These are phyloP conservation scores for Grosmannia huntii DNA, from an alignment of 2,329 filamentous ascomycete genomes.

Conservation along the genomic window DNA sequence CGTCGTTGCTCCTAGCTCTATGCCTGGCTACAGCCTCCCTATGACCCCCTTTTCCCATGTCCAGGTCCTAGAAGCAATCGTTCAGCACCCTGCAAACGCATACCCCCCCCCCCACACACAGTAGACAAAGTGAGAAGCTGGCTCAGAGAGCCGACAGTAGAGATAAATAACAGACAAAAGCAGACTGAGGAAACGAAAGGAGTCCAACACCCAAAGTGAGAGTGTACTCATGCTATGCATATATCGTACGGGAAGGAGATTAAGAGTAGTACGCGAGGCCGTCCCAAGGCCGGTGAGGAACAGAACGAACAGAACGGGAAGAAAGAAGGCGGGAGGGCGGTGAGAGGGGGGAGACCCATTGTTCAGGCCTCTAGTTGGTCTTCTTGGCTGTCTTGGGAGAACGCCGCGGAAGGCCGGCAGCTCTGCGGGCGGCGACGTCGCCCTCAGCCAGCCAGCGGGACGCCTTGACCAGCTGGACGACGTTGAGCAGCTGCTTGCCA, in stretches of 20 bases:
- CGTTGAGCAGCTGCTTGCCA: conserved; percentile 85
- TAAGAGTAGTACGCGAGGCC: too few relatives aligned
- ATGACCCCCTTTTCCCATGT: background rate
- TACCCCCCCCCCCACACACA: too few relatives aligned
- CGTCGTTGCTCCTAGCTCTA: too few relatives aligned
- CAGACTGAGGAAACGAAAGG: background rate
- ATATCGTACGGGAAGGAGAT: too few relatives aligned
- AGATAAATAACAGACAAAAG: background rate
- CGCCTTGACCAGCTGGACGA: conserved; percentile 87
- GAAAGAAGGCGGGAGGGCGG: background rate
- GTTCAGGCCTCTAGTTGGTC: too few relatives aligned
- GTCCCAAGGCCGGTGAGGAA: background rate
- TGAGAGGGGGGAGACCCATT: too few relatives aligned
- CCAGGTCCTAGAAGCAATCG: too few relatives aligned
- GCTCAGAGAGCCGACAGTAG: background rate
- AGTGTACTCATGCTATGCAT: background rate
- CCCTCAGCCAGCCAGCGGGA: conserved; percentile 86
- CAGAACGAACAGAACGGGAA: background rate
- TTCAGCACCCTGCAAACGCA: too few relatives aligned
- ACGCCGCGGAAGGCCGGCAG: conserved; percentile 36
- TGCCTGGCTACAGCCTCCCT: too few relatives aligned
- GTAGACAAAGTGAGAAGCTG: background rate
- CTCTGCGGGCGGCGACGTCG: conserved; percentile 55
- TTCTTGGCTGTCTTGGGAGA: conserved; percentile 19
- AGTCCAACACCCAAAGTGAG: background rate